Conservation (phyloP, 1,139 yeast genomes). For the Suhomyces terraborum region DNA sequence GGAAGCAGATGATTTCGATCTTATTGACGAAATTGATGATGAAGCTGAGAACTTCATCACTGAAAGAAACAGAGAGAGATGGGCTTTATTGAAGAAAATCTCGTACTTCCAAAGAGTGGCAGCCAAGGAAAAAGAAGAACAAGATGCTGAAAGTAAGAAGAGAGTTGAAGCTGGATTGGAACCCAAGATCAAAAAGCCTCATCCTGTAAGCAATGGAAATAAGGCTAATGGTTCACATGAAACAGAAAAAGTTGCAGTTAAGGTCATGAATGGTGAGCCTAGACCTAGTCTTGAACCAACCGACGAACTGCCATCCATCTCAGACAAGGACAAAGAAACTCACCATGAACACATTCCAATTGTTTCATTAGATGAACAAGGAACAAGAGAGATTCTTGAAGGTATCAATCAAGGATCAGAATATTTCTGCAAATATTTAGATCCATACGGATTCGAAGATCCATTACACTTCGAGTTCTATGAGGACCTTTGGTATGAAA, state of each 20-base stretch:
- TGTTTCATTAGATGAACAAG: slow-evolving; percentile 48
- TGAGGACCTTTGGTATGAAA: slow-evolving; percentile 85
- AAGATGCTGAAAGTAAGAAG: slow-evolving; percentile 36
- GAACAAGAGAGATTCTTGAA: slow-evolving; percentile 46
- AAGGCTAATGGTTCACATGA: slow-evolving; percentile 8
- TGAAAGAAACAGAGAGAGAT: slow-evolving; percentile 58
- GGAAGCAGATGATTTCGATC: slow-evolving; percentile 43
- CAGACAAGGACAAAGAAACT: slow-evolving; percentile 11
- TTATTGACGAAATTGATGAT: slow-evolving; percentile 40
- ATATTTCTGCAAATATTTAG: slow-evolving; percentile 56
- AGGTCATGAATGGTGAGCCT: slow-evolving; percentile 17
- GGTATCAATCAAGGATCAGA: slow-evolving; percentile 34
- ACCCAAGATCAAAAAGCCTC: slow-evolving; percentile 15
- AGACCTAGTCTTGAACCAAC: slow-evolving; percentile 9
- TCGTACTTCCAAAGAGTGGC: slow-evolving; percentile 69
- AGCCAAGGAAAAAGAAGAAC: slow-evolving; percentile 39
- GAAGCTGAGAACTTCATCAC: slow-evolving; percentile 42
- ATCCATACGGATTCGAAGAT: slow-evolving; percentile 86
- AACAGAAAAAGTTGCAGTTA: slow-evolving; percentile 19
- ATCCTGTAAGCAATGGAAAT: slow-evolving; percentile 1
- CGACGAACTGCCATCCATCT: slow-evolving; percentile 6
- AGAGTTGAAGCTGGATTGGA: slow-evolving; percentile 39
- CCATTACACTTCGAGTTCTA: slow-evolving; percentile 78
- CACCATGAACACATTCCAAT: slow-evolving; percentile 38
- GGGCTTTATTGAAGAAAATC: slow-evolving; percentile 69